phyloP scores from a whole-genome alignment of 371 early-diverging fungal species.

The Syncephalastrum racemosum region DNA sequence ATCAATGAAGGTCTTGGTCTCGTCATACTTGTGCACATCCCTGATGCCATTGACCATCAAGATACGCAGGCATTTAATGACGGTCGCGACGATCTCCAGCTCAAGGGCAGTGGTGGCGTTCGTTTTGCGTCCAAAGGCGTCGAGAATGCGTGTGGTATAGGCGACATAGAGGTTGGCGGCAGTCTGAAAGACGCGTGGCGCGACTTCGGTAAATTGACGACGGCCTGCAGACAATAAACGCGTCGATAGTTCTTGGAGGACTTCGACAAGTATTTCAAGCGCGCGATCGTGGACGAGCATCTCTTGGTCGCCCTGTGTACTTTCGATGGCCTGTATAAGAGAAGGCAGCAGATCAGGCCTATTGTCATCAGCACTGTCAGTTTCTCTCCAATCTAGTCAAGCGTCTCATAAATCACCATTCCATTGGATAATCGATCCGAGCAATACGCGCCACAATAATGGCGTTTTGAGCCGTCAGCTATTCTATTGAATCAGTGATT shows the following conservation, averaged over 20 bases:
- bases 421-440: constrained; percentile 76
- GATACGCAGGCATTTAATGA: constrained; percentile 72
- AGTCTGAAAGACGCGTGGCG: constrained; percentile 63
- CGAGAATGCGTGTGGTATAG: constrained; percentile 46
- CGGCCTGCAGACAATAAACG: constrained; percentile 71
- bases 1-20: constrained; percentile 54
- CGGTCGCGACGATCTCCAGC: constrained; percentile 52
- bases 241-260: constrained; percentile 78
- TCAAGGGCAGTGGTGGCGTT: constrained; percentile 14
- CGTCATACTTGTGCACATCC: constrained; percentile 64
- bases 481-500: constrained; percentile 1
- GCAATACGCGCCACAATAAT: constrained; percentile 78
- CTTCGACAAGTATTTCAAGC: constrained; percentile 76
- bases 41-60: constrained; percentile 76
- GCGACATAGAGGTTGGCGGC: constrained; percentile 58
- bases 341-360: constrained; percentile 73
- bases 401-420: constrained; percentile 59
- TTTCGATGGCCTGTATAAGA: constrained; percentile 63
- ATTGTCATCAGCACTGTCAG: background rate
- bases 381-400: background rate
- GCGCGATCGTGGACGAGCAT: constrained; percentile 65
- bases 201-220: constrained; percentile 63
- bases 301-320: constrained; percentile 29
- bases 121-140: background rate
- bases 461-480: constrained; percentile 78